Evolutionary conservation across 495 filamentous ascomycete genomes (phyloP), one percentile per base, ranked within the genome.

Genomic region (Aspergillus bertholletiae): DNA sequence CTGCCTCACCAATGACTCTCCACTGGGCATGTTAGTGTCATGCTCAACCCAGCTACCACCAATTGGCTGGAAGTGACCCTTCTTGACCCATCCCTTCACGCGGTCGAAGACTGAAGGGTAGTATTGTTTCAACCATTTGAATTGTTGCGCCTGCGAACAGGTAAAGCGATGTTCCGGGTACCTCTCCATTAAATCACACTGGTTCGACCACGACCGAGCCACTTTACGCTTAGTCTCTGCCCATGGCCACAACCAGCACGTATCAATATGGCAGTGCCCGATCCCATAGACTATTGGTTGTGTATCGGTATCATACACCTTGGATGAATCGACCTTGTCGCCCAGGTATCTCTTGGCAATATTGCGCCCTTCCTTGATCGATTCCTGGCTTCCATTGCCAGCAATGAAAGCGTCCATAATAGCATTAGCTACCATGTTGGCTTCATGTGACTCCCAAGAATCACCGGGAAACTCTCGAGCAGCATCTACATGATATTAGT

Each of bases 21-120:
- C 94, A 58, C 90, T 90, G 0, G 94, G 94, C 78, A 98, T 78
- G 69, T 98, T 98, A 35, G 94, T 98, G 64, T 98, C 94, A 65
- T 98, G 94, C 62, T 98, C 94, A 17, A 98, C 94, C 94, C 94
- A 98, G 70, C 92, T 96, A 39, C 94, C 94, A 52, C 94, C 94
- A 63, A 98, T 89, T 12, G 91, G 90, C 56, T 96, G 92, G 69
- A 98, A 98, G 39, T 80, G 87, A 39, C 91, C 92, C 50, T 92
- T 84, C 63, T 90, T 90, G 32, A 97, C 88, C 75, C 96, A 94
- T 30, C 79, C 72, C 70, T 95, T 96, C 49, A 98, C 93, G 15
- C 92, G 84, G 47, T 96, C 88, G 65, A 89, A 97, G 1, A 89
- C 84, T 32, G 84, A 82, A 0, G 94, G 93, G 62, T 98, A 98